A percentile compares a stretch with the other conserved stretches of the same genome.
These are phyloP conservation scores for Didymella pomorum DNA, from an alignment of 2,329 filamentous ascomycete species.

Conservation along the genomic window DNA sequence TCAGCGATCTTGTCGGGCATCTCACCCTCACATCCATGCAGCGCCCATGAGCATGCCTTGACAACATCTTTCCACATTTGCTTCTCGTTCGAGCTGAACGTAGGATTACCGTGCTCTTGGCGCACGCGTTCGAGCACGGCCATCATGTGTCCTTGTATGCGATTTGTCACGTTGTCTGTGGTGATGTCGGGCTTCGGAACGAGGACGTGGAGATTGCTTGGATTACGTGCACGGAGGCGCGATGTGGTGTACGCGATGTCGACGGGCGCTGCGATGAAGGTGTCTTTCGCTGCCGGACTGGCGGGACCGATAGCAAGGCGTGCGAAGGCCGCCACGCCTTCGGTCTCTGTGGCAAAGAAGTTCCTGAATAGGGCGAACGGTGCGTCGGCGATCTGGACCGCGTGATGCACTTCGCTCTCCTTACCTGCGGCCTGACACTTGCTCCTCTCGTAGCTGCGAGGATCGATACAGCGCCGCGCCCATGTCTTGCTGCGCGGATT, in stretches of 20 bases:
- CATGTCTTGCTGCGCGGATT: constrained; percentile 27
- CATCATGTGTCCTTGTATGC: constrained; percentile 44
- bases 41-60: constrained; percentile 37
- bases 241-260: constrained; percentile 26
- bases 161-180: constrained; percentile 30
- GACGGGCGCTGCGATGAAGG: constrained; percentile 35
- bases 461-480: constrained; percentile 35
- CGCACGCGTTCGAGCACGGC: constrained; percentile 40
- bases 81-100: constrained; percentile 24
- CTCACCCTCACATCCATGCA: constrained; percentile 35
- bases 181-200: constrained; percentile 23
- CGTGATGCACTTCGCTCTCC: constrained; percentile 36
- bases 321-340: constrained; percentile 33
- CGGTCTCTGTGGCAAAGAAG: background rate
- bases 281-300: constrained; percentile 7
- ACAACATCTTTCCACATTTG: constrained; percentile 37
- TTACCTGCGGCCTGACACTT: constrained; percentile 30
- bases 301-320: constrained; percentile 41
- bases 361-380: constrained; percentile 32
- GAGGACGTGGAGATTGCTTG: constrained; percentile 34
- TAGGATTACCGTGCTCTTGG: constrained; percentile 33
- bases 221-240: constrained; percentile 25
- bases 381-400: constrained; percentile 37
- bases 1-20: constrained; percentile 37
- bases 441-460: constrained; percentile 31